Base-by-base conservation (phyloP, 1,284 basidiomycete genomes). In the Mycena citricolor region DNA sequence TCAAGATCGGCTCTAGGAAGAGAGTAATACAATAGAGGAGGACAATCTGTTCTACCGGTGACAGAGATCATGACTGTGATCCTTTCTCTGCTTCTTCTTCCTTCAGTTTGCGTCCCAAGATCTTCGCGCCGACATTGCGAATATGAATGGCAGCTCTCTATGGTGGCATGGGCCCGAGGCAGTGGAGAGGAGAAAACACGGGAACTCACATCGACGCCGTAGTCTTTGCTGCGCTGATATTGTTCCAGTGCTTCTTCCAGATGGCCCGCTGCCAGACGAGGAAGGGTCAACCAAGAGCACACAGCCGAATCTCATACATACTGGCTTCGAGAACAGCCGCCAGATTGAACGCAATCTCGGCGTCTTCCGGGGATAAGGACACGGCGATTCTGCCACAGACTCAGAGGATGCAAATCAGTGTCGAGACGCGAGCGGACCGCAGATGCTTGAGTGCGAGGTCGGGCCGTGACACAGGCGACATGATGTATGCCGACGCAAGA, bases 311-410 rank as follows among this genome's bases (percentile, higher is more conserved):
- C 37, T 40, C 43, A 55, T 48, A 76, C 81, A 58, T 57, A 87
- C 90, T 83, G 40, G 91, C 90, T 79, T 94, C 90, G 43, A 94
- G 74, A 56, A 94, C 90, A 19, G 90, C 90, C 21, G 88, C 94
- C 42, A 94, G 77, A 69, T 94, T 97, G 75, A 94, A 97, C 23
- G 90, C 86, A 61, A 95, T 93, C 67, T 97, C 94, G 58, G 91
- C 83, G 71, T 97, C 94, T 61, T 94, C 87, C 26, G 94, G 94
- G 33, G 88, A 79, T 52, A 97, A 79, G 25, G 84, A 83, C 26
- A 86, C 77, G 20, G 94, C 93, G 57, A 89, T 84, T 52, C 93
- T 95, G 65, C 36, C 38, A 33, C 40, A 34, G 33, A 37, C 52
- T 57, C 36, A 53, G 44, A 43, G 64, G 58, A 57, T 51, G 54